Base-by-base conservation (phyloP, 2,329 filamentous ascomycete genomes). In the Exophiala bonariae region DNA sequence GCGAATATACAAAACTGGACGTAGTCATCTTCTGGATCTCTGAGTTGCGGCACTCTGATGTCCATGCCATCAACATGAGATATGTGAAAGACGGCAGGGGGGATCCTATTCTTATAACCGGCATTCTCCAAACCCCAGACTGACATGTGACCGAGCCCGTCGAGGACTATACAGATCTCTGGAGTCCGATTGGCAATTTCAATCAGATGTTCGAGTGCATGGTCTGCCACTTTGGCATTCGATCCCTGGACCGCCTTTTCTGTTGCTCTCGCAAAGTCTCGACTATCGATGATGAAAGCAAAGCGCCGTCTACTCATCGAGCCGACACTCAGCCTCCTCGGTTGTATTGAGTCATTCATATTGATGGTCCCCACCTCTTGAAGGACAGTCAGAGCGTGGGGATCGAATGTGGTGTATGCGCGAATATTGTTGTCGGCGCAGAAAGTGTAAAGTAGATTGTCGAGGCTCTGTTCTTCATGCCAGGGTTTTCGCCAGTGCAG, bases 51-150 rank as follows among this genome's bases (percentile, higher is more conserved):
- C 48, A 73, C 68, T 4, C 65, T 66, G 34, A 75, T 63, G 33
- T 70, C 60, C 47, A 85, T 57, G 2, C 78, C 78, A 60, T 87
- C 81, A 19, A 91, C 80, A 61, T 95, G 87, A 1, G 89, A 83
- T 57, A 96, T 84, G 61, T 89, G 93, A 72, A 93, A 95, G n/a
- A 92, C 80, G 52, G 84, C 82, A 20, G 82, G 76, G 3, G 79
- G 75, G 49, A 80, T 81, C 56, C 80, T 81, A 23, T 77, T 73
- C 61, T 85, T 89, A 59, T 81, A 83, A 28, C 86, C 85, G 16
- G 95, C 80, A 61, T 92, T 91, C 65, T 97, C 91, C 46, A 99
- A 71, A 1, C 89, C 92, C 88, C 92, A 96, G 0, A 89, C 89
- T 32, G 88, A 90, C 86, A 97, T 89, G 56, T 85, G 83, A 1